Evolutionary conservation across 108 stramenopile species (phyloP).

Genomic region (Skeletonema menzelii): DNA sequence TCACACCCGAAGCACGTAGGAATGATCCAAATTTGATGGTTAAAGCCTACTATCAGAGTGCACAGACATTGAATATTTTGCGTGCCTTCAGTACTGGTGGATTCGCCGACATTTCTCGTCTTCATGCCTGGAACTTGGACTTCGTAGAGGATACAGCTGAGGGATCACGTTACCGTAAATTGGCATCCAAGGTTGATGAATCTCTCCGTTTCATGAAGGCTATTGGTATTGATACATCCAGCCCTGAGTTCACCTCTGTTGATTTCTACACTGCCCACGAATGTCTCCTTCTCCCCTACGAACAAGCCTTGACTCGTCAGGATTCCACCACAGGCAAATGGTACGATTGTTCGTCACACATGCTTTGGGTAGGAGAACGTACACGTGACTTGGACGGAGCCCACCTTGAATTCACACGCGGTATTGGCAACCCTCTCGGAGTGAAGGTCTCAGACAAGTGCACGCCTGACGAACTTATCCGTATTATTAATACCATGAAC

Average conservation of each 20-base stretch:
- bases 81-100: constrained; percentile 95
- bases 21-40: constrained; percentile 86
- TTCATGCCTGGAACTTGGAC: constrained; percentile 98
- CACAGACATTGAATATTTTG: constrained; percentile 96
- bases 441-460: constrained; percentile 98
- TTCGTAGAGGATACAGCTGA: constrained; percentile 95
- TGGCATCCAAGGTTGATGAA: constrained; percentile 92
- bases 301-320: constrained; percentile 94
- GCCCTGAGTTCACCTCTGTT: constrained; percentile 86
- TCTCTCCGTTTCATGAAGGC: constrained; percentile 97
- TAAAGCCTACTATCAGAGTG: constrained; percentile 90
- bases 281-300: constrained; percentile 97
- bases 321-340: constrained; percentile 96
- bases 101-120: constrained; percentile 93
- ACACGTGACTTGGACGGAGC: constrained; percentile 97
- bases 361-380: constrained; percentile 99
- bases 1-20: constrained; percentile 88
- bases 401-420: constrained; percentile 98
- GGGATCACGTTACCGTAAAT: constrained; percentile 88
- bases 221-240: constrained; percentile 91
- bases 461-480: constrained; percentile 91
- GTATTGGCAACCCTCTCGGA: constrained; percentile 97
- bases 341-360: constrained; percentile 98
- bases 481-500: constrained; percentile 93
- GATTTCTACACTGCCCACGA: constrained; percentile 98